Conservation (phyloP, 257 asterid species). For the Primulina huaijiensis region DNA sequence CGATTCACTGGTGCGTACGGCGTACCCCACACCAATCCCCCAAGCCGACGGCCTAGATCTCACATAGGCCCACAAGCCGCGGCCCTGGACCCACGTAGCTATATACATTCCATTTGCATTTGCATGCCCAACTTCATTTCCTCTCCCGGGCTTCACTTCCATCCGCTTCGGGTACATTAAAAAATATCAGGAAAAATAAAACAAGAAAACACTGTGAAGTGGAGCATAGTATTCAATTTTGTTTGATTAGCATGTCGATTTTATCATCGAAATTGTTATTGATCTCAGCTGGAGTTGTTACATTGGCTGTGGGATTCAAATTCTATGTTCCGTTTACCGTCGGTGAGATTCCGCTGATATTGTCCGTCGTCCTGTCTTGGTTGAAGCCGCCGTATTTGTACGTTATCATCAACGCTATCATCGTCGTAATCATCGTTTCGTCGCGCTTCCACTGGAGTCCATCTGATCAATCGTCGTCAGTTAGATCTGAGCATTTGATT, state of each 20-base stretch:
- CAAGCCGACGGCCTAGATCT: slow-evolving; percentile 47
- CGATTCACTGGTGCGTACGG: no score
- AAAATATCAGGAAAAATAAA: neutral
- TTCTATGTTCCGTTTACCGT: neutral
- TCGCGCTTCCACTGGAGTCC: slow-evolving; percentile 48
- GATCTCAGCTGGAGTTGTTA: slow-evolving; percentile 12
- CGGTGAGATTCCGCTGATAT: slow-evolving; percentile 18
- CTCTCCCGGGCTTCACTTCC: neutral
- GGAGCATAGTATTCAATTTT: neutral
- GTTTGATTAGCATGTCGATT: neutral
- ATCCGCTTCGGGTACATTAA: no score
- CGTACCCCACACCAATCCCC: neutral
- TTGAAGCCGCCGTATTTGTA: slow-evolving; percentile 33
- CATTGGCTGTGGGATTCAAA: neutral
- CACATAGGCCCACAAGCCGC: slow-evolving; percentile 38
- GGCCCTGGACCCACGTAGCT: slow-evolving; percentile 16
- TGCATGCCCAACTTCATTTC: neutral
- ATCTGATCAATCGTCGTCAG: slow-evolving; percentile 21
- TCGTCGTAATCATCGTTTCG: slow-evolving; percentile 25
- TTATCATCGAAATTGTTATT: slow-evolving; percentile 6
- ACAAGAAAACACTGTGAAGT: neutral
- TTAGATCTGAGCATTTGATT: slow-evolving; percentile 26
- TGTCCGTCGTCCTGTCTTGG: slow-evolving; percentile 20
- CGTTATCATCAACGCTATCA: slow-evolving; percentile 31
- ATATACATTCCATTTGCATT: neutral